Base-by-base conservation (phyloP, 306 rosid species). In the Carpinus fangiana region DNA sequence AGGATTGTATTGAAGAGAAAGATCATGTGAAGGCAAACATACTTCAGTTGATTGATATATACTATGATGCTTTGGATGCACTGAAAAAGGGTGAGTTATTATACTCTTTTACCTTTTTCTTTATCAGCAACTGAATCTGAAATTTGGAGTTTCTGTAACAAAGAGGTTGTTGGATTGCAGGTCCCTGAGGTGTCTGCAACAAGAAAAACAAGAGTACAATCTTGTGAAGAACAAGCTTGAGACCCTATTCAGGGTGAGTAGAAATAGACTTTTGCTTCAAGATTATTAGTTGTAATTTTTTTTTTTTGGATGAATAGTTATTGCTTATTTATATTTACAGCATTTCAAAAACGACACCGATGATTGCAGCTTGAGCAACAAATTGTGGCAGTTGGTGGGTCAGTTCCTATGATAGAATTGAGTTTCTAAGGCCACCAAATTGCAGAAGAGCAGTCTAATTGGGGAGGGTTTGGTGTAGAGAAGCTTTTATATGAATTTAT, bases 321-420 rank as follows among this genome's bases (percentile, higher is more conserved):
- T 2, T 20, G 21, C 12, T 14, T 34, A n/a, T 34, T 34, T n/a
- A 13, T 64, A 28, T 8, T 34, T 23, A 26, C 50, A 38, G 34
- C 47, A 34, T 16, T 61, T 7, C 7, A 18, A 59, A 70, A 76
- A 18, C 20, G 38, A 43, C 20, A 50, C 86, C 28, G 73, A 47
- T 70, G 47, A 26, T 78, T 95, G 87, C 93, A 96, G 99, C 88
- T 93, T 72, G 99, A 96, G 88, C 93, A 89, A 70, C 98, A 90
- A 82, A 93, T 96, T 80, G 84, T 90, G 79, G 89, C 90, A 74
- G 99, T 96, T 75, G 99, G 99, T 60, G 99, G 99, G 72, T 87
- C 97, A 76, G 88, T 96, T 77, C 98, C 98, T 28, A 71, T 79
- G 82, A 50, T 76, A 76, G 94, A 93, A 78, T 79, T 82, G 73